Base-by-base conservation (phyloP, 305 asterid genomes). In the Withania somnifera region DNA sequence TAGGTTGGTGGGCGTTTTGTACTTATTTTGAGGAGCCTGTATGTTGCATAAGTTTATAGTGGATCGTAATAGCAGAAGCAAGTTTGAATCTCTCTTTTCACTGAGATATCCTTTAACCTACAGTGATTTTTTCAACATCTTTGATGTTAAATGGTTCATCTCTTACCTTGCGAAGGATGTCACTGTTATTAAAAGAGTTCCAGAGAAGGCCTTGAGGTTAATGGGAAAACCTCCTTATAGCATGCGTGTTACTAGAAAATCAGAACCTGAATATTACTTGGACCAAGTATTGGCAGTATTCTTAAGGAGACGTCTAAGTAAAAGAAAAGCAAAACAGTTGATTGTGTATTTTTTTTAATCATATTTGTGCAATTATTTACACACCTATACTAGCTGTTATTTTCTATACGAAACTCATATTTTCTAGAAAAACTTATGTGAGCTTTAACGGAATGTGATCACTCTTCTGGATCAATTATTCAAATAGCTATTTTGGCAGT, bases 161-260 rank as follows among this genome's bases (percentile, higher is more conserved):
- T 91, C 97, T 83, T 93, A 87, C 92, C 98, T 97, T 83, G 88
- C 97, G 40, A 95, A 97, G 89, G 99, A 97, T 57, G 92, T 95
- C 57, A 89, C 97, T 22, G 87, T 97, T 84, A 93, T 95, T 82
- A 97, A 92, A 91, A 92, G 97, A 81, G 99, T 97, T 81, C 98
- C 99, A 9, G 98, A 93, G 84, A 95, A 90, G 90, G 93, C 92
- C 87, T 93, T 97, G 99, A 89, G 94, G 90, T 91, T 95, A 78
- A 91, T 97, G 98, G 97, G 94, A 53, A 95, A 92, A 86, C 99
- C 98, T 47, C 99, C 99, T 26, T 97, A 97, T 89, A 92, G 98
- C 78, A 97, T 93, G 99, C 98, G 99, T 36, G 98, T 97, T 68
- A 98, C 99, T 14, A 91, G 99, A 86, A 97, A 92, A 88, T 97